Evolutionary conservation across 805 yeast species (phyloP), one percentile per base, ranked within the genome.

Genomic region (Blastobotrys peoriensis): DNA sequence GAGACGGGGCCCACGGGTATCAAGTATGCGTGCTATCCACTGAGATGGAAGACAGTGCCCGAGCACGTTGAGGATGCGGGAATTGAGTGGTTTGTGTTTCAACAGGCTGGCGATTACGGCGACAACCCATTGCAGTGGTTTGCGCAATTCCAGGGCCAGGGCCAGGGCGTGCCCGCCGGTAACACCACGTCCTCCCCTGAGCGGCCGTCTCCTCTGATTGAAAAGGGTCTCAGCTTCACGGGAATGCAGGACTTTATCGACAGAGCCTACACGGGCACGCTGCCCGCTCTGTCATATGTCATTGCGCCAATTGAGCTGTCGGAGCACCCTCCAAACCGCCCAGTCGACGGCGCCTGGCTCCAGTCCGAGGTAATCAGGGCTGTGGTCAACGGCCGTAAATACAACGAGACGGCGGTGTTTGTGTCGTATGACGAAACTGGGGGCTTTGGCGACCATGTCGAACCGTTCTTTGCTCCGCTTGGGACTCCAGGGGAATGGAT

Each of bases 361-460:
- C 47, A 44, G 33, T 44, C 55, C 46, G 40, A 51, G 46, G 43
- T 50, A 10, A 47, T 55, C 27, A 47, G 54, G 20, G 54, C 56
- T 13, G 43, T 55, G 13, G 41, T 36, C 18, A 45, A 45, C 27
- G 45, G 53, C 4, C 59, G 52, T n/a, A 23, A 27, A 8, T 51
- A 51, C 41, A 53, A 55, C 34, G 46, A 49, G 25, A 54, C 59
- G 22, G 56, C 45, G 17, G 43, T 56, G 19, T 27, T 56, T 27
- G 45, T 53, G 33, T 46, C 57, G 10, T 56, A 55, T 38, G 59
- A 56, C 40, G 59, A 56, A 41, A 53, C 59, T 38, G 59, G 59
- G 18, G 59, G 58, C 41, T 56, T 51, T 51, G 58, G 58, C 40
- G 59, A 54, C 41, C 59, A 56, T 38, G 59, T 56, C 30, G 45